These are phyloP conservation scores for Hansenula sp. DNA, from an alignment of 1,139 yeast genomes.

Conservation along the genomic window DNA sequence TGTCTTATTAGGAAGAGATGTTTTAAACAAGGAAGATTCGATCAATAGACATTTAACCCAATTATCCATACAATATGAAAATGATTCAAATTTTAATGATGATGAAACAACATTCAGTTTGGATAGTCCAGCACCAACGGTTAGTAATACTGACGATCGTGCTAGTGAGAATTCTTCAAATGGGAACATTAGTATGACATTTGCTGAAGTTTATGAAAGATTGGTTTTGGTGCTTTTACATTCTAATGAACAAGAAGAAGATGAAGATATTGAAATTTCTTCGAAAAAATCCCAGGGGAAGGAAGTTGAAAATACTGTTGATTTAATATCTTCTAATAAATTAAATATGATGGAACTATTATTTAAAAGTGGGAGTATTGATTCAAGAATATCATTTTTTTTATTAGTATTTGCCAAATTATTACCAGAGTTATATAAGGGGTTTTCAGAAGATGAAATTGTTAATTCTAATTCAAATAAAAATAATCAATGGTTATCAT, in stretches of 20 bases:
- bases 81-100: constrained; percentile 1
- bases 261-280: background rate
- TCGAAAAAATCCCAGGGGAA: background rate
- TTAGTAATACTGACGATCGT: background rate
- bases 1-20: constrained; percentile 34
- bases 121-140: constrained; percentile 4
- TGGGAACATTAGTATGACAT: constrained; percentile 34
- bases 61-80: constrained; percentile 2
- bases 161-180: background rate
- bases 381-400: constrained; percentile 71
- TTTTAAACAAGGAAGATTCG: constrained; percentile 13
- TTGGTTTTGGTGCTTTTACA: constrained; percentile 73
- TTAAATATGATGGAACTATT: constrained; percentile 18
- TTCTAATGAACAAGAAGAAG: constrained; percentile 43
- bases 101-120: constrained; percentile 9
- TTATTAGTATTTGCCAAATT: constrained; percentile 58
- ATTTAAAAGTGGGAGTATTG: constrained; percentile 46
- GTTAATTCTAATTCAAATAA: constrained; percentile 53
- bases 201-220: constrained; percentile 72
- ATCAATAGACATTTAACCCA: constrained; percentile 18
- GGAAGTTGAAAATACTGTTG: constrained; percentile 4
- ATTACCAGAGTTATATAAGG: constrained; percentile 74
- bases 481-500: constrained; percentile 86
- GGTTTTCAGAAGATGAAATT: constrained; percentile 79
- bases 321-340: constrained; percentile 10